These are phyloP conservation scores for Sordariomycetes sp. DNA, from an alignment of 2,329 filamentous ascomycete genomes.

Conservation along the genomic window DNA sequence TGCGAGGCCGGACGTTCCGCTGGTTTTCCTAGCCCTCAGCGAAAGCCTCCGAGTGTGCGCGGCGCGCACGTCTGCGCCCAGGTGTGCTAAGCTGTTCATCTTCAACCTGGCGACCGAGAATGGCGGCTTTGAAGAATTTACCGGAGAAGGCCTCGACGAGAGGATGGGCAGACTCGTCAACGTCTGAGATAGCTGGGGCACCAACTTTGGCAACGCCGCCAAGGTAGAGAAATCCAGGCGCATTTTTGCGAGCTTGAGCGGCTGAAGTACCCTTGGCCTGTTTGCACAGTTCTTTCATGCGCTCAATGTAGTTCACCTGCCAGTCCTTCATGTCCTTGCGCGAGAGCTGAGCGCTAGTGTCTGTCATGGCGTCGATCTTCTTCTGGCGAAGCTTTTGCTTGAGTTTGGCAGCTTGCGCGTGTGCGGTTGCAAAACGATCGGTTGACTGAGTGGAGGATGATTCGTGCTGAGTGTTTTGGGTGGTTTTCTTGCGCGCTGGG, in stretches of 20 bases:
- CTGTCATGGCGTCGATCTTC: constrained; percentile 15
- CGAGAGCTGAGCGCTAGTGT: constrained; percentile 22
- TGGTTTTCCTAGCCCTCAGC: constrained; percentile 22
- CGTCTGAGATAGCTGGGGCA: constrained; percentile 12
- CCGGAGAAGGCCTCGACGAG: constrained; percentile 36
- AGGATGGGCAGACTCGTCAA: constrained; percentile 23
- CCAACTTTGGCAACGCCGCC: constrained; percentile 25
- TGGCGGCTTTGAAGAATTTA: constrained; percentile 24
- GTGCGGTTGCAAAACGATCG: constrained; percentile 11
- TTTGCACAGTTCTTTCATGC: constrained; percentile 39
- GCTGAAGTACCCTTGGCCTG: constrained; percentile 13
- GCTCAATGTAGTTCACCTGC: constrained; percentile 34
- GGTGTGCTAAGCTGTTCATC: constrained; percentile 4
- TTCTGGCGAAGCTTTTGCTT: constrained; percentile 13
- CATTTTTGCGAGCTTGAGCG: constrained; percentile 29
- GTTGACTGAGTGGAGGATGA: constrained; percentile 9
- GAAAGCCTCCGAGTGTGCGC: constrained; percentile 34
- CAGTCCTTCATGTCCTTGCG: constrained; percentile 27
- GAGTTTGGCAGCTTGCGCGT: constrained; percentile 8
- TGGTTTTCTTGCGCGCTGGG: constrained; percentile 13
- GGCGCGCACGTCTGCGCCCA: constrained; percentile 22
- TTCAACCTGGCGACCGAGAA: constrained; percentile 15
- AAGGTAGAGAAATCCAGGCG: constrained; percentile 17
- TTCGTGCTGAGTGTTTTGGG: constrained; percentile 4
- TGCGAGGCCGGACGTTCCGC: constrained; percentile 28